These are phyloP conservation scores for Jamesozyma jinghongensis DNA, from an alignment of 805 yeast species.

Conservation along the genomic window DNA sequence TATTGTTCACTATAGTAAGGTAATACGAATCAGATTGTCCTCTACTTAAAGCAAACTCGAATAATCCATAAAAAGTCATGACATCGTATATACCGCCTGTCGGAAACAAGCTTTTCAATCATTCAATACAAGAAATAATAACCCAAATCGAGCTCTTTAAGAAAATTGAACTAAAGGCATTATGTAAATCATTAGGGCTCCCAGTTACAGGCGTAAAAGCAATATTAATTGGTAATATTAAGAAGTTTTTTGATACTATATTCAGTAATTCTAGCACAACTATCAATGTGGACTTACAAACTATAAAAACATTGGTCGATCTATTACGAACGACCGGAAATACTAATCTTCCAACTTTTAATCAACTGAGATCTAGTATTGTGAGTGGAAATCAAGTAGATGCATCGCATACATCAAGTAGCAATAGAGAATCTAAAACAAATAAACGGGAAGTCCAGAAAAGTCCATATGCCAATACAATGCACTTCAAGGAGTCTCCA, in stretches of 20 bases:
- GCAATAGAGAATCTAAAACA: not conserved
- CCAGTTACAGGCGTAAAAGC: conserved; percentile 50
- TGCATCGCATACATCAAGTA: too few relatives aligned
- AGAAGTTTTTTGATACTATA: conserved; percentile 30
- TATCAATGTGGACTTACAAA: too few relatives aligned
- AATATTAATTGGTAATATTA: conserved; percentile 46
- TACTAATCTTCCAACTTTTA: not conserved
- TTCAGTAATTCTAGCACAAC: too few relatives aligned
- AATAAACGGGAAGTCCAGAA: not conserved
- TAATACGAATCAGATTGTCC: too few relatives aligned
- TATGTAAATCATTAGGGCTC: conserved; percentile 43
- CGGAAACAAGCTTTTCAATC: not conserved
- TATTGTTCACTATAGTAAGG: too few relatives aligned
- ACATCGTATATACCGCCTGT: too few relatives aligned
- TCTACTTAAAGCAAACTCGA: too few relatives aligned
- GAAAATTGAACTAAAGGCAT: conserved; percentile 43
- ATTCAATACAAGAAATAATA: conserved; percentile 6
- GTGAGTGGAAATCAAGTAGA: too few relatives aligned
- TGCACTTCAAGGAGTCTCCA: conserved; percentile 42
- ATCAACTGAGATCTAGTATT: not conserved
- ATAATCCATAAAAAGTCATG: too few relatives aligned
- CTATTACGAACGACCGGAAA: too few relatives aligned
- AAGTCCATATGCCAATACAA: conserved; percentile 3
- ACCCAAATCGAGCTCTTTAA: conserved; percentile 31
- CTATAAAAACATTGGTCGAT: too few relatives aligned